phyloP scores from a whole-genome alignment of 1,284 basidiomycete species.

The Mycena citricolor region DNA sequence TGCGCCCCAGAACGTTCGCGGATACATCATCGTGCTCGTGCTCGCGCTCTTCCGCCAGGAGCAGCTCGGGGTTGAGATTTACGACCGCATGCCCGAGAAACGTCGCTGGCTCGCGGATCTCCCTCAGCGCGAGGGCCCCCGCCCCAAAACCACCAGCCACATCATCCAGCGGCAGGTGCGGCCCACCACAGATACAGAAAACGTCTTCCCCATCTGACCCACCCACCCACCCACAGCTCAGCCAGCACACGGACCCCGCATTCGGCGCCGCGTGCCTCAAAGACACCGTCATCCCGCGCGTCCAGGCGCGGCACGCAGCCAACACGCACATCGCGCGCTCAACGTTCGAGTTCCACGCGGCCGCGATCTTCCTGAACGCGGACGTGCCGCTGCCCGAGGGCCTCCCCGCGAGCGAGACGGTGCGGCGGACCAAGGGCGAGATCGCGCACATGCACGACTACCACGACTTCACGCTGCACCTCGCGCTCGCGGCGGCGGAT shows the following conservation, averaged over 20 bases:
- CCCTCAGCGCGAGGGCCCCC: slow-evolving; percentile 10
- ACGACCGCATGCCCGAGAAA: slow-evolving; percentile 19
- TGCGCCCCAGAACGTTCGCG: slow-evolving; percentile 16
- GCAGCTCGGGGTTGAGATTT: slow-evolving; percentile 7
- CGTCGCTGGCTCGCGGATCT: slow-evolving; percentile 14
- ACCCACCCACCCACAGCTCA: slow-evolving; percentile 2
- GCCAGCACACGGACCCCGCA: slow-evolving; percentile 9
- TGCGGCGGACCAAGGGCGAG: slow-evolving; percentile 18
- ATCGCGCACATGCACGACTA: slow-evolving; percentile 21
- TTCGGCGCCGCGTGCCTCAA: slow-evolving; percentile 3
- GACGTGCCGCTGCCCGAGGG: slow-evolving; percentile 13
- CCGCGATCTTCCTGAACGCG: slow-evolving; percentile 18
- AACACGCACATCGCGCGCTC: slow-evolving; percentile 15
- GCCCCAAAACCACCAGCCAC: slow-evolving; percentile 15
- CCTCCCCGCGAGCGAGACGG: slow-evolving; percentile 16
- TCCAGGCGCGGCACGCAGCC: slow-evolving; percentile 15
- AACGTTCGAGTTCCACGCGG: slow-evolving; percentile 16
- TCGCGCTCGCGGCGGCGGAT: slow-evolving; percentile 19
- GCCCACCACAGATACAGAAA: not conserved
- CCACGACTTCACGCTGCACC: slow-evolving; percentile 17
- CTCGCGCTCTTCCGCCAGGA: slow-evolving; percentile 17
- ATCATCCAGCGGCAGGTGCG: slow-evolving; percentile 19
- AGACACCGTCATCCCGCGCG: slow-evolving; percentile 9
- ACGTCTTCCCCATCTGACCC: not conserved
- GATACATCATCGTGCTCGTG: slow-evolving; percentile 17